Percentiles rank a stretch among this genome's conserved stretches.
These are phyloP conservation scores for Aleurites moluccanus DNA, from an alignment of 441 rosid genomes.

Conservation along the genomic window DNA sequence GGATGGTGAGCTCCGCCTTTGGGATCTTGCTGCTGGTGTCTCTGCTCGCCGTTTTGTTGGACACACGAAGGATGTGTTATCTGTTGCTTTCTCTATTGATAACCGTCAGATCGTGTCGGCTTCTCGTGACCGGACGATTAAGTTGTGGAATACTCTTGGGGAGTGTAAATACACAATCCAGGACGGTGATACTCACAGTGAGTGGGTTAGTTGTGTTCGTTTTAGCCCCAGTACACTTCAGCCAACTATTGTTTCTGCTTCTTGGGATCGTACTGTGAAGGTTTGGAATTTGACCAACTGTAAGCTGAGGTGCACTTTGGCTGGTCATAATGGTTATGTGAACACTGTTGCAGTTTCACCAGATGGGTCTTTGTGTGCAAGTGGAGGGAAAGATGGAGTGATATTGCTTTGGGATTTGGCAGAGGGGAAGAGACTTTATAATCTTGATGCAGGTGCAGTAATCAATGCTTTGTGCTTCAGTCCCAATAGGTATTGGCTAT, in stretches of 20 bases:
- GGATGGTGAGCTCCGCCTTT: constrained; percentile 98
- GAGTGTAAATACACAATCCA: constrained; percentile 93
- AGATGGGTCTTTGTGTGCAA: constrained; percentile 92
- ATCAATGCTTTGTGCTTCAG: constrained; percentile 85
- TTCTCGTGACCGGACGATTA: constrained; percentile 81
- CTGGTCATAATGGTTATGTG: constrained; percentile 86
- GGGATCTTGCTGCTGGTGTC: constrained; percentile 79
- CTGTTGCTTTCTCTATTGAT: constrained; percentile 93
- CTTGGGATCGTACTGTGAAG: constrained; percentile 82
- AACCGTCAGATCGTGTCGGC: constrained; percentile 99
- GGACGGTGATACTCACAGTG: constrained; percentile 68
- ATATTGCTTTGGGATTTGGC: constrained; percentile 93
- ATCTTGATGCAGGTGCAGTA: constrained; percentile 71
- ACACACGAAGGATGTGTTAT: constrained; percentile 93
- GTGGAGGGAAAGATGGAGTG: constrained; percentile 95
- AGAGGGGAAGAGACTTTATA: constrained; percentile 89
- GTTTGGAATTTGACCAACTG: constrained; percentile 94
- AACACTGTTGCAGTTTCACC: constrained; percentile 95
- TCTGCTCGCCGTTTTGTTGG: constrained; percentile 87
- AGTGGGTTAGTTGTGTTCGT: constrained; percentile 91
- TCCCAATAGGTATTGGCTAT: constrained; percentile 97
- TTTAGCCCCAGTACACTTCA: constrained; percentile 77
- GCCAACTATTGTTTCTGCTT: constrained; percentile 82
- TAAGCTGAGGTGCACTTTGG: constrained; percentile 68
- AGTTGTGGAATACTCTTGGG: constrained; percentile 88